Conservation (phyloP, 2,329 filamentous ascomycete genomes). For the Colletotrichum endophyticum region DNA sequence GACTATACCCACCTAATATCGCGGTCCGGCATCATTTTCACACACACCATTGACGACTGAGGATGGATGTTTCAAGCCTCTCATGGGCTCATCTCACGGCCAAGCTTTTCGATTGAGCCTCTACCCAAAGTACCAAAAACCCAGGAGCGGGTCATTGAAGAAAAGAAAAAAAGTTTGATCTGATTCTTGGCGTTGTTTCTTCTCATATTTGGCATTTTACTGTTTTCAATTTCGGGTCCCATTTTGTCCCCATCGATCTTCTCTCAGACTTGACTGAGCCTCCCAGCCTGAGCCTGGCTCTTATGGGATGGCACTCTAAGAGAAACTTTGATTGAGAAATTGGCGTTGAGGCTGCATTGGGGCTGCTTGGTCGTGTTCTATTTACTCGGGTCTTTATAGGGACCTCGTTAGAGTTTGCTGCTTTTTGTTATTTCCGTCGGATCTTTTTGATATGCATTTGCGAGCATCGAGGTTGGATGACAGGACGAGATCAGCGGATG, state of each 20-base stretch:
- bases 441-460: conserved; percentile 9
- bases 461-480: conserved; percentile 5
- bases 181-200: conserved; percentile 5
- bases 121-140: not conserved
- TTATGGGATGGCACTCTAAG: not conserved
- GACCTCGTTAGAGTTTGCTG: conserved; percentile 9
- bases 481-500: not conserved
- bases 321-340: not conserved
- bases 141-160: conserved; percentile 8
- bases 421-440: not conserved
- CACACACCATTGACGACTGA: not conserved
- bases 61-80: not conserved
- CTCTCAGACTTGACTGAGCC: not conserved
- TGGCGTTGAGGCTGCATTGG: conserved; percentile 19
- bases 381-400: not conserved
- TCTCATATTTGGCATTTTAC: not conserved
- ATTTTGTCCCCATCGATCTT: not conserved
- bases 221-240: not conserved
- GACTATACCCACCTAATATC: conserved; percentile 45
- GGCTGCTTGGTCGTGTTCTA: not conserved
- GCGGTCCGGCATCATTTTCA: conserved; percentile 9
- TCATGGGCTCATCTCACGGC: not conserved
- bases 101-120: conserved; percentile 1
- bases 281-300: not conserved
- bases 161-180: conserved; percentile 18